Conservation (phyloP, 2,329 filamentous ascomycete species). For the Neocatenulostroma microsporum region DNA sequence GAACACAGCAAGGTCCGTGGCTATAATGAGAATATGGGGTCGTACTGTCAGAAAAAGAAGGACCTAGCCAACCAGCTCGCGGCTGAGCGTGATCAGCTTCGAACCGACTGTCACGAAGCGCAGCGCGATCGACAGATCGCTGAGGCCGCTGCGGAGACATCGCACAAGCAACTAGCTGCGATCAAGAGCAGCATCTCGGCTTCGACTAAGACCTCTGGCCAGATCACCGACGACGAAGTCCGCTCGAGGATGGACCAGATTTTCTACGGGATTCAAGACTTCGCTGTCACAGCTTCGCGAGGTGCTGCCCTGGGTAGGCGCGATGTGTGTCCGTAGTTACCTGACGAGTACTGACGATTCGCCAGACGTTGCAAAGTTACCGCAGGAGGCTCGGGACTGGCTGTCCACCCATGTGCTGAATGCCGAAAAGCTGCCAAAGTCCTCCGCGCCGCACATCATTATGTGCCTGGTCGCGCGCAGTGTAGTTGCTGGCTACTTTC, state of each 20-base stretch:
- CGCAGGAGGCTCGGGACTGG: not conserved
- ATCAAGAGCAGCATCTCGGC: slow-evolving; percentile 63
- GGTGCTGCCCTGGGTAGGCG: slow-evolving; percentile 44
- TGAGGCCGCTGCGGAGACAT: not conserved
- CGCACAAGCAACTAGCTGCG: slow-evolving; percentile 50
- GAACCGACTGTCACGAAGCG: slow-evolving; percentile 1
- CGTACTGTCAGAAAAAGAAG: too few species aligned
- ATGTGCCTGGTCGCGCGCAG: not conserved
- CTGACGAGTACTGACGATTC: not conserved
- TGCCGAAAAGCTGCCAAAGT: not conserved
- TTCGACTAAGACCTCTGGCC: slow-evolving; percentile 52
- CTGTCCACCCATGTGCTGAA: not conserved
- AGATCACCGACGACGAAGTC: slow-evolving; percentile 57
- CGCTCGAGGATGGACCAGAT: slow-evolving; percentile 50
- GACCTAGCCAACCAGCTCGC: too few species aligned
- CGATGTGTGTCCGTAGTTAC: not conserved
- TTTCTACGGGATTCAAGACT: slow-evolving; percentile 63
- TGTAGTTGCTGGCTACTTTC: not conserved
- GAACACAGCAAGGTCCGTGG: too few species aligned
- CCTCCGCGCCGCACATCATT: not conserved
- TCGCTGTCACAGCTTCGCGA: slow-evolving; percentile 62
- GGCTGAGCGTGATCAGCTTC: too few species aligned
- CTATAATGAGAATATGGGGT: too few species aligned
- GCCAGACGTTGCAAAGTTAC: not conserved
- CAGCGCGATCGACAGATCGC: not conserved